Evolutionary conservation across 2,329 filamentous ascomycete genomes (phyloP), one percentile per base, ranked within the genome.

Genomic region (Polychaeton citri): DNA sequence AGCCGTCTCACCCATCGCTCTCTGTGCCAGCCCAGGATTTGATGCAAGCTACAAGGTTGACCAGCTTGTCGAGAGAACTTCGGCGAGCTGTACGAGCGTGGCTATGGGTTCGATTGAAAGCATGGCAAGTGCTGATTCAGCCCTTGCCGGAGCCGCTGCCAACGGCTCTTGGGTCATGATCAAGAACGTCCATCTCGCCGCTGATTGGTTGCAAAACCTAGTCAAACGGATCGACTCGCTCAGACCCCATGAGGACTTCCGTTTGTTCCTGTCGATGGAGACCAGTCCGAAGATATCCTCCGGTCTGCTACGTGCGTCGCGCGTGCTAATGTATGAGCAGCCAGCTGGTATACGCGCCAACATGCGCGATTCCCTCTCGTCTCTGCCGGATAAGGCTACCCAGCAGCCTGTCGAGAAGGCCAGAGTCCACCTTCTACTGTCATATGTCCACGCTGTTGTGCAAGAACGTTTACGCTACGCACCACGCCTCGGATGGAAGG

Each of bases 21-120:
- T 98, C 21, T 88, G 88, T 51, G 98, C 90, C 5, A 95, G 81
- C 52, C 86, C 88, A 41, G 90, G 90, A 24, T 98, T 98, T 57
- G 90, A 98, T 60, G 92, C 92, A 36, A 94, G 85, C 57, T 98
- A 96, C 76, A 98, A 98, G 68, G 90, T 98, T 41, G 90, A 98
- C 59, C 85, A 79, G 42, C 70, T 98, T 36, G 92, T 96, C 19
- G 84, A 94, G 60, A 75, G 84, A 46, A 79, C 76, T 58, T 74
- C 76, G 40, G 79, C 84, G 35, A 78, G 74, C 37, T 98, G 90
- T 64, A 87, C 86, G 40, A 95, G 95, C 59, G 95, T 98, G 54
- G 92, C 92, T 50, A 98, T 98, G 90, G 90, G 90, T 53, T 96
- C 90, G 32, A 92, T 92, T 53, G 90, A 98, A 67, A 84, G 86